A percentile compares a stretch with the other conserved stretches of the same genome.
phyloP scores from a whole-genome alignment of 441 rosid genomes.

The Pelargonium citronellum region DNA sequence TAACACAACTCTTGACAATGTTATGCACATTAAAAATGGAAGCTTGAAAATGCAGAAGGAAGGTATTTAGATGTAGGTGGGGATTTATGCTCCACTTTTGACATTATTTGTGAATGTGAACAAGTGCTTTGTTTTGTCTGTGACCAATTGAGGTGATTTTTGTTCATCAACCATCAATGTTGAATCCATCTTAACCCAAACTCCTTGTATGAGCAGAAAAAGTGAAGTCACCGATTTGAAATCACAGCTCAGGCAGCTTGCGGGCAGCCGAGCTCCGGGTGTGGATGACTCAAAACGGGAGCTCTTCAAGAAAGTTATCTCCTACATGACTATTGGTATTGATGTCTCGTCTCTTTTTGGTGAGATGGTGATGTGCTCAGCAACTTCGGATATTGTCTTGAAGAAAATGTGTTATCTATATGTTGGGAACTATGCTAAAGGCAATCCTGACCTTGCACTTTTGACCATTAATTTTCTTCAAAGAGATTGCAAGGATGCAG shows the following conservation, averaged over 20 bases:
- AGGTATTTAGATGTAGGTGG: neutral
- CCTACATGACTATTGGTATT: conserved; percentile 87
- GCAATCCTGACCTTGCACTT: conserved; percentile 84
- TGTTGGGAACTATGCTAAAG: conserved; percentile 95
- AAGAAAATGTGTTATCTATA: conserved; percentile 99
- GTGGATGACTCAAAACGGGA: conserved; percentile 93
- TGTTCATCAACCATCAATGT: neutral
- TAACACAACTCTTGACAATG: neutral
- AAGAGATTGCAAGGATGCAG: conserved; percentile 92
- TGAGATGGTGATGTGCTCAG: conserved; percentile 99
- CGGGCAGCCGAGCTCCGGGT: conserved; percentile 92
- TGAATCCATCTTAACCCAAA: conserved; percentile 15
- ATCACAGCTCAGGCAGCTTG: conserved; percentile 87
- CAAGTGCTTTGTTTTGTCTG: neutral
- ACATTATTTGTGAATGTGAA: neutral
- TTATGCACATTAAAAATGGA: neutral
- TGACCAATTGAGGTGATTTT: conserved; percentile 13
- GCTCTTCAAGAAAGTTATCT: conserved; percentile 87
- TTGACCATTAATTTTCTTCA: conserved; percentile 90
- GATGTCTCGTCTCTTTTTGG: conserved; percentile 93
- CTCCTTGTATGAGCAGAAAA: conserved; percentile 42
- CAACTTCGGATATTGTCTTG: conserved; percentile 86
- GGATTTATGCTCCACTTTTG: neutral
- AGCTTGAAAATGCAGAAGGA: neutral
- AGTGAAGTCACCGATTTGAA: conserved; percentile 87